Conservation (phyloP, 352 stramenopile genomes). For the Pythium monospermum region DNA sequence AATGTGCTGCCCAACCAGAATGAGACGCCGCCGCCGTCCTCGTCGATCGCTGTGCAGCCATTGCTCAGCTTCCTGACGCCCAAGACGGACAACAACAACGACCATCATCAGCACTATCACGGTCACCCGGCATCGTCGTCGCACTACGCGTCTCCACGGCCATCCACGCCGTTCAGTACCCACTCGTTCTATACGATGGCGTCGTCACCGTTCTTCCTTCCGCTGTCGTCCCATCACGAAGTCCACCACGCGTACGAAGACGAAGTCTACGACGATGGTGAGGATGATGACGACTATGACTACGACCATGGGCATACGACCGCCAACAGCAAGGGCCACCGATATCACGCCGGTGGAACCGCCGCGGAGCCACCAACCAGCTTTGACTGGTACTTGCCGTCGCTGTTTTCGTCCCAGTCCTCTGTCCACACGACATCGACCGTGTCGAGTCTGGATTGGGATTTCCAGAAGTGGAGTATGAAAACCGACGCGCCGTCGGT, state of each 20-base stretch:
- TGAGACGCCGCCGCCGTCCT: constrained; percentile 6
- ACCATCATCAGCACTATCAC: too few species aligned
- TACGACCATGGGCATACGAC: constrained; percentile 16
- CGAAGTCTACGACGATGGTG: not conserved
- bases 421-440: constrained; percentile 46
- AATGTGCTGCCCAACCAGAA: constrained; percentile 4
- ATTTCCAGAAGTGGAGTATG: constrained; percentile 56
- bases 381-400: constrained; percentile 76
- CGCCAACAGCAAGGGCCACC: constrained; percentile 9
- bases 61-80: constrained; percentile 16
- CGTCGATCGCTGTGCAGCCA: constrained; percentile 4
- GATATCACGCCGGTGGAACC: constrained; percentile 22
- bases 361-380: too few species aligned
- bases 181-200: constrained; percentile 42
- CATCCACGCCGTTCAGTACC: constrained; percentile 34
- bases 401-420: constrained; percentile 67
- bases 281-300: constrained; percentile 8
- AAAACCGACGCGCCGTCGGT: constrained; percentile 21
- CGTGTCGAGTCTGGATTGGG: constrained; percentile 64
- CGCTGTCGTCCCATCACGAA: constrained; percentile 25
- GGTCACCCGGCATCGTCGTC: too few species aligned
- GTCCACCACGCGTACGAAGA: too few species aligned
- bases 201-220: constrained; percentile 47
- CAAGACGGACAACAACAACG: constrained; percentile 23
- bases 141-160: constrained; percentile 25